Conservation (phyloP, 345 rosid genomes). For the Turnera subulata region DNA sequence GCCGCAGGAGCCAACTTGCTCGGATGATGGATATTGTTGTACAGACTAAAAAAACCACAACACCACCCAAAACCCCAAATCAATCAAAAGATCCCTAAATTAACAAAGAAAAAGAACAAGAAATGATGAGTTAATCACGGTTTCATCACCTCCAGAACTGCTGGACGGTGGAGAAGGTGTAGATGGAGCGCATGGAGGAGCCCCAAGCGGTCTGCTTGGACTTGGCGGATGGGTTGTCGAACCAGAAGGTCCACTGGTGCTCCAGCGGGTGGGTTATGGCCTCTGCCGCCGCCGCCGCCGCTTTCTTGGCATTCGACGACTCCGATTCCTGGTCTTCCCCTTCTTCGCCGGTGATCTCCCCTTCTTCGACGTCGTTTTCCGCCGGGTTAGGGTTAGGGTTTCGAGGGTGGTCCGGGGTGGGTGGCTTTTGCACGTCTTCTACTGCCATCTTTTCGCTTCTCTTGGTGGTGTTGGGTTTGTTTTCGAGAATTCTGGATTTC, state of each 20-base stretch:
- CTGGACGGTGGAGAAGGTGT: slow-evolving; percentile 64
- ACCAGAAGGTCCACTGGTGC: slow-evolving; percentile 94
- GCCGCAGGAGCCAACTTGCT: slow-evolving; percentile 60
- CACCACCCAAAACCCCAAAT: not conserved
- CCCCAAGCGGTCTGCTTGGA: slow-evolving; percentile 65
- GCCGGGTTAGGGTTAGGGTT: slow-evolving; percentile 30
- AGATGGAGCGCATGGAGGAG: slow-evolving; percentile 65
- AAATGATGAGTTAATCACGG: not conserved
- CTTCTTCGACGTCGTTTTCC: slow-evolving; percentile 51
- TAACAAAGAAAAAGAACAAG: not conserved
- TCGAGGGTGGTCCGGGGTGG: slow-evolving; percentile 20
- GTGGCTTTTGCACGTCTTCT: slow-evolving; percentile 15
- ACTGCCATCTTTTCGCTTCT: slow-evolving; percentile 14
- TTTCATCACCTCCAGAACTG: slow-evolving; percentile 72
- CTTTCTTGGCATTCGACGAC: slow-evolving; percentile 16
- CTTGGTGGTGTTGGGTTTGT: not conserved
- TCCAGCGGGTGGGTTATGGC: slow-evolving; percentile 55
- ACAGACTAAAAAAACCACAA: slow-evolving; percentile 45
- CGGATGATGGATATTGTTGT: slow-evolving; percentile 70
- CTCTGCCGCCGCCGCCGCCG: slow-evolving; percentile 14
- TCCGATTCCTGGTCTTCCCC: slow-evolving; percentile 22
- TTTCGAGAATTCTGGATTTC: too few species aligned
- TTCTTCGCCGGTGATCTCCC: slow-evolving; percentile 43
- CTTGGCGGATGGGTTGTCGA: slow-evolving; percentile 60
- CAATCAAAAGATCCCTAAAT: not conserved